Percentiles rank a stretch among this genome's conserved stretches.
phyloP scores from a whole-genome alignment of 2,329 filamentous ascomycete genomes.

The Exserohilum turcica region DNA sequence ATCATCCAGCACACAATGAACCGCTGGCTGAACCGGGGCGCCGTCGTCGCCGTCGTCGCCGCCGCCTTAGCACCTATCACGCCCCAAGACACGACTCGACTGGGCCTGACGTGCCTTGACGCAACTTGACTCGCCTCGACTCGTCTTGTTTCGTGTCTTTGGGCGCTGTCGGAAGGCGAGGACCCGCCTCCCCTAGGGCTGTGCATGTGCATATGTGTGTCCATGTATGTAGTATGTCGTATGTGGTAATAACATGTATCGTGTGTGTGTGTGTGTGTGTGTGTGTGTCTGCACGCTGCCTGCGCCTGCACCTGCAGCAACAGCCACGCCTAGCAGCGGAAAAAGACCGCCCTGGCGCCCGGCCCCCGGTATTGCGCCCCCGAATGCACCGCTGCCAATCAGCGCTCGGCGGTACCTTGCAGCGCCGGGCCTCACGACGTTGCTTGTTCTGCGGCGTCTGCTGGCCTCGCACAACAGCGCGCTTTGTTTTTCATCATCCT shows the following conservation, averaged over 20 bases:
- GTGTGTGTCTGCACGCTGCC: no score
- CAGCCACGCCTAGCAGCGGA: constrained; percentile 8
- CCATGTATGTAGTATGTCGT: no score
- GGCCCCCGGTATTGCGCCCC: constrained; percentile 11
- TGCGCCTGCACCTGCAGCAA: constrained; percentile 13
- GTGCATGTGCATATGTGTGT: no score
- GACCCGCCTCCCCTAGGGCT: constrained; percentile 8
- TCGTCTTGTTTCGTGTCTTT: background rate
- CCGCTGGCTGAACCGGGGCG: constrained; percentile 73
- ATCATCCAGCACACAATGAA: constrained; percentile 64
- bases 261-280: no score
- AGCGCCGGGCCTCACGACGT: constrained; percentile 1
- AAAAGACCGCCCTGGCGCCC: constrained; percentile 14
- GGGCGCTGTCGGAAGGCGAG: background rate
- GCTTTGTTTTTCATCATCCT: no score
- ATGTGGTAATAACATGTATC: no score
- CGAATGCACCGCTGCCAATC: constrained; percentile 20
- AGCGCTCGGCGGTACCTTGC: constrained; percentile 20
- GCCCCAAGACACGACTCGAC: no score
- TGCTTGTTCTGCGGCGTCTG: background rate
- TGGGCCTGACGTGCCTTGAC: no score
- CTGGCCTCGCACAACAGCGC: no score
- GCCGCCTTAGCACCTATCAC: no score
- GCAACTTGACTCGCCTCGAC: no score
- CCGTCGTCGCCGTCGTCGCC: no score